These are phyloP conservation scores for Anastatica hierochuntica DNA, from an alignment of 345 rosid genomes.

Conservation along the genomic window DNA sequence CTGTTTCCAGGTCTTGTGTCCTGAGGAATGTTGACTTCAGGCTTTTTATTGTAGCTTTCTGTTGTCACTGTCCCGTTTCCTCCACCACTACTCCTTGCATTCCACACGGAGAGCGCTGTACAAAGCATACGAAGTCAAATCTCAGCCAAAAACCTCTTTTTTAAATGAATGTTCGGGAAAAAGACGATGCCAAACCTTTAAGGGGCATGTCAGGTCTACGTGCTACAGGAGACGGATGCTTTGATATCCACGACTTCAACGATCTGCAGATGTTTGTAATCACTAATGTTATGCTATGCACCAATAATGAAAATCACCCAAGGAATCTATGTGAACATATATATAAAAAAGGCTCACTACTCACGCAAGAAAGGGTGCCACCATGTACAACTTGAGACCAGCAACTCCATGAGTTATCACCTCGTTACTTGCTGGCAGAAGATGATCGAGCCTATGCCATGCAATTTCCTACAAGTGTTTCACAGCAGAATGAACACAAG, in stretches of 20 bases:
- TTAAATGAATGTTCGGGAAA: constrained; percentile 4
- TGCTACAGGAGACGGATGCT: constrained; percentile 47
- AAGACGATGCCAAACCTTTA: constrained; percentile 36
- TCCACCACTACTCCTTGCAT: constrained; percentile 51
- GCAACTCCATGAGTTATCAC: constrained; percentile 82
- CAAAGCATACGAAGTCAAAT: constrained; percentile 7
- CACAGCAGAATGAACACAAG: constrained; percentile 5
- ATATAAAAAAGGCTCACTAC: constrained; percentile 23
- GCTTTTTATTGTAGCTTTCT: constrained; percentile 21
- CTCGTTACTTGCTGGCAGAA: constrained; percentile 58
- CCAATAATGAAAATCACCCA: not conserved
- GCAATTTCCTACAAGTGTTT: constrained; percentile 69
- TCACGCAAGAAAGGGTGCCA: constrained; percentile 83
- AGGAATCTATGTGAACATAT: not conserved
- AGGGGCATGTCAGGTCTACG: constrained; percentile 54
- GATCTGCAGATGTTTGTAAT: constrained; percentile 36
- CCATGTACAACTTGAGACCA: constrained; percentile 96
- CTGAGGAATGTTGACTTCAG: constrained; percentile 35
- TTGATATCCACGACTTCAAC: constrained; percentile 61
- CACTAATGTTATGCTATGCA: not conserved
- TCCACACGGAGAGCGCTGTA: constrained; percentile 66
- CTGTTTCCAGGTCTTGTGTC: constrained; percentile 48
- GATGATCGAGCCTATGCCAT: constrained; percentile 89
- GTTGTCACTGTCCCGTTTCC: constrained; percentile 31
- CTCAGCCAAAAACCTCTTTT: constrained; percentile 4